Evolutionary conservation across 75 land plant species (phyloP).

Genomic region (Pinus albicaulis): DNA sequence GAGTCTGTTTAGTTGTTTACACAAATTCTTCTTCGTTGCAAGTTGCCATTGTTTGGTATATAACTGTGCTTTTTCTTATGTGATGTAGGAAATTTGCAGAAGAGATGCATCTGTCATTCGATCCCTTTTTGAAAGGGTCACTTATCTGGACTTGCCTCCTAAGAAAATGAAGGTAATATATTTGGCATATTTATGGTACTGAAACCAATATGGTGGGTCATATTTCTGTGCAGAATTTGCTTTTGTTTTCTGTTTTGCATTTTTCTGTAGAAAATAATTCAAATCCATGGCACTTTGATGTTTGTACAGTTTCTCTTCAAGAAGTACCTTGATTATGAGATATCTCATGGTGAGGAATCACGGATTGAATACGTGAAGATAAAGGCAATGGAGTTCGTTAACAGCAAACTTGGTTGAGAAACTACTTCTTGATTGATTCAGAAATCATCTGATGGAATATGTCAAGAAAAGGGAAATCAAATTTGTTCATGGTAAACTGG

Average conservation of each 20-base stretch:
- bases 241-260: background rate
- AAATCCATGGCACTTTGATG: background rate
- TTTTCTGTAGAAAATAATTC: background rate
- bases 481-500: too few species aligned
- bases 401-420: conserved; percentile 44
- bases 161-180: conserved; percentile 82
- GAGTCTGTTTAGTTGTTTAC: background rate
- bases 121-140: conserved; percentile 91
- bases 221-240: background rate
- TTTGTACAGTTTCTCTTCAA: conserved; percentile 79
- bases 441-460: too few species aligned
- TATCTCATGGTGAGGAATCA: conserved; percentile 69
- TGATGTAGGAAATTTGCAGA: conserved; percentile 67
- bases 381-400: conserved; percentile 86
- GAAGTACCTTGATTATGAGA: conserved; percentile 85
- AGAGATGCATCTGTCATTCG: conserved; percentile 71
- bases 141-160: conserved; percentile 65
- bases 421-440: background rate
- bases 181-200: background rate
- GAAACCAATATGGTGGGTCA: background rate
- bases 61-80: too few species aligned
- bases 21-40: background rate
- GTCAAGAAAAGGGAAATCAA: too few species aligned
- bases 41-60: too few species aligned
- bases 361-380: conserved; percentile 74